A percentile compares a stretch with the other conserved stretches of the same genome.
Evolutionary conservation across 257 asterid genomes (phyloP).

Genomic region (Ballota nigra): DNA sequence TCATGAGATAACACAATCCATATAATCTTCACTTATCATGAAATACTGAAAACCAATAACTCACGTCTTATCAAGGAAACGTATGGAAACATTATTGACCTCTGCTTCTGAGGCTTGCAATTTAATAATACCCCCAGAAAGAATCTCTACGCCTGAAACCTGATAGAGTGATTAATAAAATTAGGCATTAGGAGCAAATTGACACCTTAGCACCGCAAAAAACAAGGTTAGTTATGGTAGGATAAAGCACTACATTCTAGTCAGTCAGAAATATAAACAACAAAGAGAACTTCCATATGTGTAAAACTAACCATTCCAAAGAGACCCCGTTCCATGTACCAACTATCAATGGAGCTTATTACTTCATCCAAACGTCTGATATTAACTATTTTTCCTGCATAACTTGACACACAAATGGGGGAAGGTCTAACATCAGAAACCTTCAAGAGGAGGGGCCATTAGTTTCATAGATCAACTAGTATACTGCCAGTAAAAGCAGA

Average conservation of each 20-base stretch:
- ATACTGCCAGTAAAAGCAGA: slow-evolving; percentile 17
- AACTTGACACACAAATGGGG: slow-evolving; percentile 47
- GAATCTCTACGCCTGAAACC: slow-evolving; percentile 94
- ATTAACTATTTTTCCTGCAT: slow-evolving; percentile 96
- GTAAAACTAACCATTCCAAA: slow-evolving; percentile 81
- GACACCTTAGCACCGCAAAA: slow-evolving; percentile 2
- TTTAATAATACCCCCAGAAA: slow-evolving; percentile 93
- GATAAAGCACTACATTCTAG: background rate
- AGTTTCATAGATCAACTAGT: background rate
- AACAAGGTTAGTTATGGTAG: background rate
- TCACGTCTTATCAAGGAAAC: slow-evolving; percentile 92
- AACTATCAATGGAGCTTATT: slow-evolving; percentile 83
- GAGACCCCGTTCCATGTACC: slow-evolving; percentile 99
- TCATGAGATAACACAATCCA: slow-evolving; percentile 18
- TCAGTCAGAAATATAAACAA: background rate
- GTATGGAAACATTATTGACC: slow-evolving; percentile 79
- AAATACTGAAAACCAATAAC: slow-evolving; percentile 30
- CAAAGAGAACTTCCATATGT: background rate
- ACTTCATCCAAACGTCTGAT: slow-evolving; percentile 86
- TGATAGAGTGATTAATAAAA: slow-evolving; percentile 26
- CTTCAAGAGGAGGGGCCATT: background rate
- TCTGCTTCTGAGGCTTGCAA: slow-evolving; percentile 95
- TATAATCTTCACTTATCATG: background rate
- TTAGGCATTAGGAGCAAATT: slow-evolving; percentile 9
- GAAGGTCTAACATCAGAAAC: slow-evolving; percentile 48